Percentiles rank a stretch among this genome's conserved stretches.
phyloP scores from a whole-genome alignment of 75 land plant species.

The Cunninghamia lanceolata region DNA sequence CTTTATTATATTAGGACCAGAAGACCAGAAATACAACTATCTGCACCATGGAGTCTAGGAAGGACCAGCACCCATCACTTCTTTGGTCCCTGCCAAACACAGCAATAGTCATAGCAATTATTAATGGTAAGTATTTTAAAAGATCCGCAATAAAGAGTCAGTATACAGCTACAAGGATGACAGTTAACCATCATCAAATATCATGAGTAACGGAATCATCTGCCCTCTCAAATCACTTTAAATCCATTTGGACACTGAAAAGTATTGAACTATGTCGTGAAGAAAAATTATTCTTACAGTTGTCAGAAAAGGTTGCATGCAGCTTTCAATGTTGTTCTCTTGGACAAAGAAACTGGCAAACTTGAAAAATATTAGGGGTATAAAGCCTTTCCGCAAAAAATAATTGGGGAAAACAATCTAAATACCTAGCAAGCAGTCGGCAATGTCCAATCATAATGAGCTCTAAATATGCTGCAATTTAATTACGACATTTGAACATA shows the following conservation, averaged over 20 bases:
- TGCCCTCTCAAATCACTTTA: not conserved
- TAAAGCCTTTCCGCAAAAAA: not conserved
- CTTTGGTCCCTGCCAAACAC: not conserved
- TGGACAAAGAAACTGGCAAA: not conserved
- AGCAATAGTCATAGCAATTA: not conserved
- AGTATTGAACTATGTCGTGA: not conserved
- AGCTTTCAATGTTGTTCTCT: not conserved
- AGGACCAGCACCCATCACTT: not conserved
- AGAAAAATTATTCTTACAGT: not conserved
- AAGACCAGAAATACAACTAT: not conserved
- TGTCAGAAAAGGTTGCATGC: not conserved
- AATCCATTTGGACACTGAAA: not conserved
- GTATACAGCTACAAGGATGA: not conserved
- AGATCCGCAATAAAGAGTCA: not conserved
- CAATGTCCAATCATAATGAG: not conserved
- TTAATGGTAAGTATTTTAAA: not conserved
- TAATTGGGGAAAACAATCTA: not conserved
- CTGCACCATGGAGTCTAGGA: not conserved
- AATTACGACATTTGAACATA: not conserved
- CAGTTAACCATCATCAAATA: not conserved
- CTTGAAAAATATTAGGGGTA: not conserved
- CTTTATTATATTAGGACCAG: not conserved
- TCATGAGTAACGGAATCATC: not conserved
- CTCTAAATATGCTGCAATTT: not conserved
- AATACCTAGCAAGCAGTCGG: not conserved